Evolutionary conservation across 1,139 yeast species (phyloP).

Genomic region (Dujonia santamariae): DNA sequence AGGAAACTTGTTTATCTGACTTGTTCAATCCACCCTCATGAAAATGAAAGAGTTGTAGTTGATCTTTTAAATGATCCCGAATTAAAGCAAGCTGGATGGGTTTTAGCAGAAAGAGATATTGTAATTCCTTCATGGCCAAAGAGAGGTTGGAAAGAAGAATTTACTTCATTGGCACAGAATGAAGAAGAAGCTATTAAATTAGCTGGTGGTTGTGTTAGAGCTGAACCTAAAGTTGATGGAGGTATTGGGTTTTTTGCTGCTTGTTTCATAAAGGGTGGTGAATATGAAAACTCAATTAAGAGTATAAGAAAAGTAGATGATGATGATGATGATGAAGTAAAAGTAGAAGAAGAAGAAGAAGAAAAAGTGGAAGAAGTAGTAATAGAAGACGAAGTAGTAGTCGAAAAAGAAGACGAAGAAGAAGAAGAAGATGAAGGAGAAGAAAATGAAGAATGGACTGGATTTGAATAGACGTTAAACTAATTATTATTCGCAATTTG

Average conservation of each 20-base stretch:
- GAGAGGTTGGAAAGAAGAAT: constrained; percentile 73
- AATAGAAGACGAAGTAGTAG: constrained; percentile 4
- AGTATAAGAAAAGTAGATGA: not conserved
- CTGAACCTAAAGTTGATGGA: constrained; percentile 83
- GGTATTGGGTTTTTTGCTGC: constrained; percentile 98
- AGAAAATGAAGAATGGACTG: constrained; percentile 16
- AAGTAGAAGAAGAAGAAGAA: constrained; percentile 1
- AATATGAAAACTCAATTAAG: not conserved
- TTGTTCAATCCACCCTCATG: constrained; percentile 90
- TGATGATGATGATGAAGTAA: constrained; percentile 1
- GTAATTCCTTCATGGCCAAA: constrained; percentile 84
- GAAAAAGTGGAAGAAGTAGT: constrained; percentile 4
- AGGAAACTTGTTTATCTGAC: constrained; percentile 87
- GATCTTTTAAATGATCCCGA: constrained; percentile 65
- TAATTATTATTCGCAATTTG: not conserved
- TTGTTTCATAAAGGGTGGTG: constrained; percentile 46
- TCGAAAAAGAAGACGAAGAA: constrained; percentile 2
- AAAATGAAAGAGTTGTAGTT: constrained; percentile 87
- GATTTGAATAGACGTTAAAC: constrained; percentile 11
- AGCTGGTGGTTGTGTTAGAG: constrained; percentile 86
- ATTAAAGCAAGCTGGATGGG: constrained; percentile 70
- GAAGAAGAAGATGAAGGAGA: constrained; percentile 1
- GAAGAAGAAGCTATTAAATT: constrained; percentile 43
- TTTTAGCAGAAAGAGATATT: constrained; percentile 53
- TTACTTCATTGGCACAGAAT: constrained; percentile 47